phyloP scores from a whole-genome alignment of 2,329 filamentous ascomycete species.

The Immersiporthe knoxdaviesiana region DNA sequence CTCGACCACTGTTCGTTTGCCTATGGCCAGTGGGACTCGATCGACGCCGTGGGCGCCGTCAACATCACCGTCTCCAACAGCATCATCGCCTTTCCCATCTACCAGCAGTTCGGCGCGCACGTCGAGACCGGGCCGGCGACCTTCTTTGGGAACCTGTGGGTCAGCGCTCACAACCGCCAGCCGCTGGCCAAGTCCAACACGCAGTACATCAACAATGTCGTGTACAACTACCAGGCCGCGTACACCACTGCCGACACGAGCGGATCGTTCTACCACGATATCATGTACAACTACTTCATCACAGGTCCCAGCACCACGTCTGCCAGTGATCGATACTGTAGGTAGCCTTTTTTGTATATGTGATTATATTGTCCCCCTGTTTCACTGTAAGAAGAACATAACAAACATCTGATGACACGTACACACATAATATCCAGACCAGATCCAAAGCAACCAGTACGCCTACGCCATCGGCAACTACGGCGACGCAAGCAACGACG shows the following conservation, averaged over 20 bases:
- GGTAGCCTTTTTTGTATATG: neutral
- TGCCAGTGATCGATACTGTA: conserved; percentile 43
- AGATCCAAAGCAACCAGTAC: conserved; percentile 46
- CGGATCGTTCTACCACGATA: conserved; percentile 37
- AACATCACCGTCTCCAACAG: conserved; percentile 51
- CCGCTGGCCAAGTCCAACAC: conserved; percentile 51
- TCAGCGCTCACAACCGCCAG: conserved; percentile 51
- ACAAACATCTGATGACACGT: too few species aligned
- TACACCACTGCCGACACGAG: conserved; percentile 36
- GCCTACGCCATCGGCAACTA: conserved; percentile 48
- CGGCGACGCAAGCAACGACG: conserved; percentile 38
- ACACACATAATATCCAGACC: too few species aligned
- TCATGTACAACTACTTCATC: conserved; percentile 51
- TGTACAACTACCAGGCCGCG: conserved; percentile 49
- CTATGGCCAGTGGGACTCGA: conserved; percentile 48
- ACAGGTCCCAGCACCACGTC: conserved; percentile 45
- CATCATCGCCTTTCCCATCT: conserved; percentile 48
- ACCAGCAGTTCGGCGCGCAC: conserved; percentile 48
- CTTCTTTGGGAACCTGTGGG: conserved; percentile 49
- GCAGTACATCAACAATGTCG: conserved; percentile 48
- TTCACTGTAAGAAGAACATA: too few species aligned
- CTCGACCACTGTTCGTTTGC: conserved; percentile 49
- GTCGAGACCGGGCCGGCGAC: conserved; percentile 46
- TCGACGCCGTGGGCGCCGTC: conserved; percentile 41
- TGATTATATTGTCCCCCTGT: neutral